phyloP scores from a whole-genome alignment of 306 rosid species.

The Vigna radiata region DNA sequence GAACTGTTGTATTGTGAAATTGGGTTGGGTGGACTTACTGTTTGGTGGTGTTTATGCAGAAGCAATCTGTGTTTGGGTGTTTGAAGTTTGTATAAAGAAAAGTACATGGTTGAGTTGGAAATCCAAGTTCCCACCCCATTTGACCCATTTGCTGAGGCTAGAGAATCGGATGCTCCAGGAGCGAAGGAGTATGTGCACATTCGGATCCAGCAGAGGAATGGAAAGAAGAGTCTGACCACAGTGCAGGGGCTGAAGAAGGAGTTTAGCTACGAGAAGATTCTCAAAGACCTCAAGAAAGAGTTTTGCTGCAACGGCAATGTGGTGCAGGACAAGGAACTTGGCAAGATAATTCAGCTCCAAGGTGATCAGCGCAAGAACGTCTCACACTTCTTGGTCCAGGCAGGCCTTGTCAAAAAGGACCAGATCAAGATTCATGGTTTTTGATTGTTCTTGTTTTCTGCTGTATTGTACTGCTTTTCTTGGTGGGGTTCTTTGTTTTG shows the following conservation, averaged over 20 bases:
- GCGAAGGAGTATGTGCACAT: conserved; percentile 75
- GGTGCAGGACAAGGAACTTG: conserved; percentile 87
- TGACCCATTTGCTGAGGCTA: conserved; percentile 80
- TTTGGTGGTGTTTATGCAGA: conserved; percentile 20
- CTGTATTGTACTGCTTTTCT: no score
- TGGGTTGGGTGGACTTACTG: background rate
- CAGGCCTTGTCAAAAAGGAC: conserved; percentile 72
- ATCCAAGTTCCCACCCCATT: conserved; percentile 59
- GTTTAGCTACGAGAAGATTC: conserved; percentile 84
- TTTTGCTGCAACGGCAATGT: conserved; percentile 96
- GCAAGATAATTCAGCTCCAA: conserved; percentile 87
- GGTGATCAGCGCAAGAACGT: conserved; percentile 95
- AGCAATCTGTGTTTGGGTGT: background rate
- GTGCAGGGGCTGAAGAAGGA: conserved; percentile 84
- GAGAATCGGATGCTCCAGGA: conserved; percentile 81
- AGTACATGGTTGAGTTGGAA: conserved; percentile 83
- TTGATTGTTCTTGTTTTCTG: conserved; percentile 33
- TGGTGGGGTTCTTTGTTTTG: background rate
- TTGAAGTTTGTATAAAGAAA: conserved; percentile 43
- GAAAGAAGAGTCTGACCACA: conserved; percentile 84
- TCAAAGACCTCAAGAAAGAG: conserved; percentile 81
- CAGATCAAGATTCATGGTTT: conserved; percentile 92
- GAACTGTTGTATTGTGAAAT: background rate
- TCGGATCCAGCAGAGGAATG: conserved; percentile 90
- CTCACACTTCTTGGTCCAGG: conserved; percentile 71